Evolutionary conservation across 176 grass and related monocot genomes (phyloP).

Genomic region (Oropetium thomaeum): DNA sequence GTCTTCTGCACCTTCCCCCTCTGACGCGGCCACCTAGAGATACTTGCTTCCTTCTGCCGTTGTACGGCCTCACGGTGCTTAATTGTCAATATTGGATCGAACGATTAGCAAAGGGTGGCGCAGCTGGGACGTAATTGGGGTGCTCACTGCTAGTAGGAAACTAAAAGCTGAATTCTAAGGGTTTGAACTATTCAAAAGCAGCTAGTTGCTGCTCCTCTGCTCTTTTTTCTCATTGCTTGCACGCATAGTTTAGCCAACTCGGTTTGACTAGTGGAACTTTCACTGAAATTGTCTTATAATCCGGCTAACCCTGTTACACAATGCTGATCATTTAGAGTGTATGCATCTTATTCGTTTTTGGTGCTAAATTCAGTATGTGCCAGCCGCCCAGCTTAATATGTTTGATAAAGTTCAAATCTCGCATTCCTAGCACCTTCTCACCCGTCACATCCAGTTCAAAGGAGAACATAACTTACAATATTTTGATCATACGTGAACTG

Average conservation of each 20-base stretch:
- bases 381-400: slow-evolving; percentile 20
- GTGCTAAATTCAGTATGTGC: slow-evolving; percentile 1
- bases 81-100: slow-evolving; percentile 22
- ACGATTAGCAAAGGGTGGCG: background rate
- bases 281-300: slow-evolving; percentile 2
- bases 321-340: background rate
- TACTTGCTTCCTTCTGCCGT: slow-evolving; percentile 35
- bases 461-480: background rate
- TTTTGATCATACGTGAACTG: slow-evolving; percentile 11
- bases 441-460: slow-evolving; percentile 12
- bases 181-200: slow-evolving; percentile 12
- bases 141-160: slow-evolving; percentile 13
- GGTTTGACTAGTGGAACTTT: slow-evolving; percentile 27
- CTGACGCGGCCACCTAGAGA: slow-evolving; percentile 33
- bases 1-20: slow-evolving; percentile 48
- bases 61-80: background rate
- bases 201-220: background rate
- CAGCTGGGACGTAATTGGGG: slow-evolving; percentile 7
- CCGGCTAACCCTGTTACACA: too few relatives aligned
- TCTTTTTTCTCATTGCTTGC: slow-evolving; percentile 29
- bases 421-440: background rate
- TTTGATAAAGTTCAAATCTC: background rate
- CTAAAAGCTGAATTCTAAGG: slow-evolving; percentile 17
- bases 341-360: background rate
- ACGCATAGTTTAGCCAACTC: slow-evolving; percentile 14